Evolutionary conservation across 495 filamentous ascomycete species (phyloP).

Genomic region (Terfezia boudieri): DNA sequence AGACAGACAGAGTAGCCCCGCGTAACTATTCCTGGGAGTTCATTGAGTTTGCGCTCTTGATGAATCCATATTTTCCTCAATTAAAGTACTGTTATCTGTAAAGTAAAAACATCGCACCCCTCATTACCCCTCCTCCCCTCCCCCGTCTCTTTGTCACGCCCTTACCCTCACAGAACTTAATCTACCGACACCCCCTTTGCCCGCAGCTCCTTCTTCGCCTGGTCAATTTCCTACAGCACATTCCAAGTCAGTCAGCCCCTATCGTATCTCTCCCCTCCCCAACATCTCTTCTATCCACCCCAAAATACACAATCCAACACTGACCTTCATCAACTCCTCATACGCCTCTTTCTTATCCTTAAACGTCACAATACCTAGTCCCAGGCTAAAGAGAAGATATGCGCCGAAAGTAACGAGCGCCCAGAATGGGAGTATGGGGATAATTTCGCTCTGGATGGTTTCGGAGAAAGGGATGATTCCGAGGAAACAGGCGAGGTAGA

Average conservation of each 20-base stretch:
- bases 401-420: slow-evolving; percentile 76
- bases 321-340: slow-evolving; percentile 39
- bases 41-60: too few relatives aligned
- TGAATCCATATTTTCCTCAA: too few relatives aligned
- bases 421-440: slow-evolving; percentile 75
- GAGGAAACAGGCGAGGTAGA: slow-evolving; percentile 73
- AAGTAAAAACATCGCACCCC: too few relatives aligned
- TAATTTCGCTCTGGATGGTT: slow-evolving; percentile 45
- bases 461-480: slow-evolving; percentile 64
- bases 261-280: not conserved
- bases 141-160: too few relatives aligned
- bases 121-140: too few relatives aligned
- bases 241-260: not conserved
- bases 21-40: too few relatives aligned
- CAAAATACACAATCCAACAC: slow-evolving; percentile 8
- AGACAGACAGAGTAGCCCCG: too few relatives aligned
- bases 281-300: not conserved
- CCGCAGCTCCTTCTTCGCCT: slow-evolving; percentile 42
- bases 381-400: slow-evolving; percentile 78
- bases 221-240: slow-evolving; percentile 33
- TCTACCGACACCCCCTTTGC: slow-evolving; percentile 53
- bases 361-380: slow-evolving; percentile 82
- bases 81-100: too few relatives aligned
- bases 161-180: slow-evolving; percentile 11
- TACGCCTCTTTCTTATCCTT: slow-evolving; percentile 87